Percentiles rank a stretch among this genome's conserved stretches.
These are phyloP conservation scores for Lentinula detonsa DNA, from an alignment of 768 basidiomycete species.

Conservation along the genomic window DNA sequence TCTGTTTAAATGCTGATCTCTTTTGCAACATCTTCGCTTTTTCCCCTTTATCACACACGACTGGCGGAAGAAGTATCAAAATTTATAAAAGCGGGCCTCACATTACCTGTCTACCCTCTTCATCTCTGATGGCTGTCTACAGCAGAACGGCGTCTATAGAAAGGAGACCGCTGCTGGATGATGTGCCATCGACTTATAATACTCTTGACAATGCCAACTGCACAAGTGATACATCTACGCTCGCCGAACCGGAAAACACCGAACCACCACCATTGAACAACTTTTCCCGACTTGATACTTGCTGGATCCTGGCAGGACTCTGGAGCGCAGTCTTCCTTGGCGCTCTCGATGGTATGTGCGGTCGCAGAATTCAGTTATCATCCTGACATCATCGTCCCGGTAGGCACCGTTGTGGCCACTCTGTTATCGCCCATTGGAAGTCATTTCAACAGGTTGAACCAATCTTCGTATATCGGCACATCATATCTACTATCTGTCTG, in stretches of 20 bases:
- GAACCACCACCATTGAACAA: conserved; percentile 30
- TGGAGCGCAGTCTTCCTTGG: conserved; percentile 84
- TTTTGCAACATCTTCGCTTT: conserved; percentile 1
- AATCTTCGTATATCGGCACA: conserved; percentile 84
- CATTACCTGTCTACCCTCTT: conserved; percentile 18
- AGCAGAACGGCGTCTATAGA: conserved; percentile 42
- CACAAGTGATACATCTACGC: conserved; percentile 17
- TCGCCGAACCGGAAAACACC: conserved; percentile 18
- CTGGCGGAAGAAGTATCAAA: conserved; percentile 4
- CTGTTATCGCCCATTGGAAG: conserved; percentile 82
- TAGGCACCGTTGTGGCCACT: conserved; percentile 85
- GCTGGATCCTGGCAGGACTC: conserved; percentile 70
- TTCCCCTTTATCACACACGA: not conserved
- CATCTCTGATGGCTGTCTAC: conserved; percentile 36
- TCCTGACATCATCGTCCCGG: conserved; percentile 2
- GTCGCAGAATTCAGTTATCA: not conserved
- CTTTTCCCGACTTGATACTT: conserved; percentile 46
- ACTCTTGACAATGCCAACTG: conserved; percentile 35
- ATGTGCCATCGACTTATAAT: conserved; percentile 41
- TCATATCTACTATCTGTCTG: conserved; percentile 84
- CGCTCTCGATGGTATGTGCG: conserved; percentile 69
- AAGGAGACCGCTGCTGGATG: conserved; percentile 52
- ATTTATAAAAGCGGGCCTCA: conserved; percentile 20
- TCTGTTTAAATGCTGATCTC: not conserved
- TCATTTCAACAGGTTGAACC: conserved; percentile 72